Evolutionary conservation across 2,329 filamentous ascomycete genomes (phyloP).

Genomic region (Penicillium glabrum): DNA sequence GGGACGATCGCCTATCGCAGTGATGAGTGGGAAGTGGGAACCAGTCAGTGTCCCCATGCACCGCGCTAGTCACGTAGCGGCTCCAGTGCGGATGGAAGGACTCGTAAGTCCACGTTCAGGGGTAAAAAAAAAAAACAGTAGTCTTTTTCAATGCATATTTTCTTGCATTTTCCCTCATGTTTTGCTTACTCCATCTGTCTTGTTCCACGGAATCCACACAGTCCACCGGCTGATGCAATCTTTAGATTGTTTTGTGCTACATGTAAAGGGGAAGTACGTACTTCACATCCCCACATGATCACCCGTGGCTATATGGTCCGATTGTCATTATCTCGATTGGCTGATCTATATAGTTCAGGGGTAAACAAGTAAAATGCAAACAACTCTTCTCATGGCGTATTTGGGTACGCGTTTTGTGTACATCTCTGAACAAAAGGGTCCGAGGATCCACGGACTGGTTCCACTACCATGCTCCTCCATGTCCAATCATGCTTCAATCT

Average conservation of each 20-base stretch:
- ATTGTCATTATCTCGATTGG: too few species aligned
- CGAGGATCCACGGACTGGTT: background rate
- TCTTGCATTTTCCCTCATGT: background rate
- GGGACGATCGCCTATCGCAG: constrained; percentile 2
- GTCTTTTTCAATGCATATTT: background rate
- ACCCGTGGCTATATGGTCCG: too few species aligned
- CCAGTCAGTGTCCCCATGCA: background rate
- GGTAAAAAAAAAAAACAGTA: background rate
- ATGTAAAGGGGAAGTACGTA: background rate
- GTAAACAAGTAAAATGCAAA: too few species aligned
- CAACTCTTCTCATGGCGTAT: background rate
- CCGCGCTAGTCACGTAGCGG: constrained; percentile 18
- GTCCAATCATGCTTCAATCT: background rate
- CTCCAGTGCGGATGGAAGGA: constrained; percentile 19
- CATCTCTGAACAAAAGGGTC: background rate
- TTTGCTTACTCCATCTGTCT: background rate
- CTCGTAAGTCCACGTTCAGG: constrained; percentile 19
- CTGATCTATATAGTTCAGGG: too few species aligned
- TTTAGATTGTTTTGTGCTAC: background rate
- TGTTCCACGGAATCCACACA: too few species aligned
- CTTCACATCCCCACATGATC: too few species aligned
- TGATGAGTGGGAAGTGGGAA: background rate
- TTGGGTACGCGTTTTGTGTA: background rate
- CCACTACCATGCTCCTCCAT: background rate
- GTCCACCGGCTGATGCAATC: background rate